Conservation (phyloP, 1,284 basidiomycete genomes). For the Papiliotrema nemorosa region DNA sequence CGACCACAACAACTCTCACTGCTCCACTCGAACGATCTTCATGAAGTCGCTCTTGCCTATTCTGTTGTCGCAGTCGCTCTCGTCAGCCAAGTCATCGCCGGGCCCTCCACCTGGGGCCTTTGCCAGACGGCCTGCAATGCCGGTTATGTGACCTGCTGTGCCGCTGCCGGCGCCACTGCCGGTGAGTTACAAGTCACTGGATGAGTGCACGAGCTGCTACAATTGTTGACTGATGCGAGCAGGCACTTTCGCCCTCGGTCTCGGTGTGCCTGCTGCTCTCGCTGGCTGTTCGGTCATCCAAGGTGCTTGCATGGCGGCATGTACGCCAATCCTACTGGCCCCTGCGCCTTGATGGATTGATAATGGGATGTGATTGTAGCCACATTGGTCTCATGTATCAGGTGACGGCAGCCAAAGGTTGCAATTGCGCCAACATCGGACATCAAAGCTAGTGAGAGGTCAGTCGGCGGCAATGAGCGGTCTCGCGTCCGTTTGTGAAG, state of each 20-base stretch:
- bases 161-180: neutral
- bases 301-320: conserved; percentile 1
- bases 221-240: neutral
- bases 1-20: no score
- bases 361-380: no score
- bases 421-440: no score
- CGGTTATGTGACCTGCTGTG: conserved; percentile 1
- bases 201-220: no score
- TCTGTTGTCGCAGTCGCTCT: neutral
- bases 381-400: no score
- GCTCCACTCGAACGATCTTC: no score
- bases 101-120: neutral
- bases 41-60: no score
- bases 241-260: conserved; percentile 2
- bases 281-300: neutral
- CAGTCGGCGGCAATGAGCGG: no score
- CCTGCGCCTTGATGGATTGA: neutral
- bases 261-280: neutral
- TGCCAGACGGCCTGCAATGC: conserved; percentile 10
- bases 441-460: no score
- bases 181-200: no score
- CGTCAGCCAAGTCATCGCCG: neutral
- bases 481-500: no score
- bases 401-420: no score
- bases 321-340: neutral